Evolutionary conservation across 768 basidiomycete species (phyloP).

Genomic region (Sarcomyxa edulis): DNA sequence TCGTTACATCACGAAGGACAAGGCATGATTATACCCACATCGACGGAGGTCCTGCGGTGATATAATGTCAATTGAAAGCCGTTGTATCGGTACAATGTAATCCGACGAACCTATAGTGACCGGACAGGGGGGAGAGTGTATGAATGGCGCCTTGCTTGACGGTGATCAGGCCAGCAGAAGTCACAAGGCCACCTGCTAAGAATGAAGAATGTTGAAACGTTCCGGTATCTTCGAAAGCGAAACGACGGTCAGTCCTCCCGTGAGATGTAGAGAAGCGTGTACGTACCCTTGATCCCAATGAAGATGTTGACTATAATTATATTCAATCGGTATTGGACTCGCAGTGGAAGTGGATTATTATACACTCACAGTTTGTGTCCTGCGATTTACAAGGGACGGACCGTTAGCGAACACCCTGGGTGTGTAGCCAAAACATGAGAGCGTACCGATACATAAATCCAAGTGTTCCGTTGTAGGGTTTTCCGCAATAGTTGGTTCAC

Average conservation of each 20-base stretch:
- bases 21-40: slow-evolving; percentile 27
- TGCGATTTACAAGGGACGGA: slow-evolving; percentile 14
- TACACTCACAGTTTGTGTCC: slow-evolving; percentile 56
- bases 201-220: slow-evolving; percentile 66
- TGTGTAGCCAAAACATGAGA: slow-evolving; percentile 5
- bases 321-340: no score
- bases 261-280: not conserved
- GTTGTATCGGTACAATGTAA: not conserved
- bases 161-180: slow-evolving; percentile 60
- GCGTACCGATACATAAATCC: slow-evolving; percentile 64
- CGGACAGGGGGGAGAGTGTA: slow-evolving; percentile 58
- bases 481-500: slow-evolving; percentile 51
- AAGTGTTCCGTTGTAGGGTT: slow-evolving; percentile 55
- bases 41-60: slow-evolving; percentile 41
- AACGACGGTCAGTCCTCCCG: not conserved
- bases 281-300: slow-evolving; percentile 56
- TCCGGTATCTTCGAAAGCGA: slow-evolving; percentile 39
- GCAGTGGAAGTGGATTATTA: no score
- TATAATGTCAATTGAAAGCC: not conserved
- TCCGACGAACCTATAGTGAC: slow-evolving; percentile 50
- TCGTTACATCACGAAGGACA: not conserved
- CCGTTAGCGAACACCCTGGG: not conserved
- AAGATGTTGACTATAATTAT: slow-evolving; percentile 48
- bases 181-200: slow-evolving; percentile 51
- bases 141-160: slow-evolving; percentile 58